Evolutionary conservation across 1,284 basidiomycete genomes (phyloP), one percentile per base, ranked within the genome.

Genomic region (Sphagnurus paluster): DNA sequence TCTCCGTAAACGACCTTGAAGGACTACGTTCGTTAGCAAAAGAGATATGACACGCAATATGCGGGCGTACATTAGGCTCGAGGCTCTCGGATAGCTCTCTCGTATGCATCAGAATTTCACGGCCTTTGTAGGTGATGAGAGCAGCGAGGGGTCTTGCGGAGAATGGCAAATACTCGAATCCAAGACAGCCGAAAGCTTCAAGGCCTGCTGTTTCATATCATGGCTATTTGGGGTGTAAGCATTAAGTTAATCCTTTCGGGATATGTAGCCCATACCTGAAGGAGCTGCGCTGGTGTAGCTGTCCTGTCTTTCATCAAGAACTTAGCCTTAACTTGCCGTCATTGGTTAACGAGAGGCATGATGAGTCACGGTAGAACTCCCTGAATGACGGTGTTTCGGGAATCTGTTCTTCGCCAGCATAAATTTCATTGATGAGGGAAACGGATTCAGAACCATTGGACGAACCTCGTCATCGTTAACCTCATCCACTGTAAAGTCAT

Each of bases 161-260:
- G 75, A 99, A 99, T 38, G 97, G 78, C 14, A 95, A 98, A 55
- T 95, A 91, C 62, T 96, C 93, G 65, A 98, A 99, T 44, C 97
- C 97, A 23, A 99, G 85, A 77, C 97, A 99, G 17, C 97, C 97
- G 67, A 99, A 99, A 99, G 84, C 72, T 99, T 99, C 48, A 99
- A 76, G 4, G 97, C 97, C 64, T 92, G 86, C 63, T 99, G 97
- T 65, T 95, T 96, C 72, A 99, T 98, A 61, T 99, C 93, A 63
- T 87, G 95, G 87, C 94, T n/a, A n/a, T 58, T 8, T 44, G 28
- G 42, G 28, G 24, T n/a, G 48, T 37, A 36, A 42, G 24, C 17
- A 24, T 17, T 16, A 24, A 25, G 13, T 43, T 11, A n/a, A 39
- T 40, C 9, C 10, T 40, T 20, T 6, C 25, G 26, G 9, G 7